These are phyloP conservation scores for Tricholoma matsutake DNA, from an alignment of 768 basidiomycete genomes.

Conservation along the genomic window DNA sequence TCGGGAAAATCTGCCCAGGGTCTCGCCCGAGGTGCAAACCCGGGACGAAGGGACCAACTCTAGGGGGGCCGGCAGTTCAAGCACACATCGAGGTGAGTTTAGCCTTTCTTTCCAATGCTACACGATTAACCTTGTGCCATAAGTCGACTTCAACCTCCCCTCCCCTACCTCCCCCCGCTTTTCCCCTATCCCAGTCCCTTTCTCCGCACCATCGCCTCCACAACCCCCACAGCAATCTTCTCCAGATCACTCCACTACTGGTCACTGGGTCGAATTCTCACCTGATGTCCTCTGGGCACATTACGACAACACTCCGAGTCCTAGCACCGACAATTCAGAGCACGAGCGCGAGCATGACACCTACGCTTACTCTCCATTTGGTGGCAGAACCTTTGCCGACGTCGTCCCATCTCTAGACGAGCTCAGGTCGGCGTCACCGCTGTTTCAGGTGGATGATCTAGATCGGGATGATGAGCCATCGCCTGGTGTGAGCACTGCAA, in stretches of 20 bases:
- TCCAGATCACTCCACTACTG: neutral
- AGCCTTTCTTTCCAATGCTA: neutral
- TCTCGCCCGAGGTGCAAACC: neutral
- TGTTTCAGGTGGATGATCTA: constrained; percentile 7
- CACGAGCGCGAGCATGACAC: neutral
- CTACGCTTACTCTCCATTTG: neutral
- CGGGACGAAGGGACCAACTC: neutral
- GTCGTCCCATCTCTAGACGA: constrained; percentile 11
- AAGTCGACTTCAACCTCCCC: neutral
- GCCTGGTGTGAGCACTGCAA: neutral
- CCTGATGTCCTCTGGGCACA: constrained; percentile 1
- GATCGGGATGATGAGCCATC: neutral
- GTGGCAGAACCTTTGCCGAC: constrained; percentile 4
- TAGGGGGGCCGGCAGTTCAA: too few relatives aligned
- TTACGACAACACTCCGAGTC: constrained; percentile 4
- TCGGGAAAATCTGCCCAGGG: neutral
- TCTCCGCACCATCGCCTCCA: neutral
- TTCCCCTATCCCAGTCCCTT: neutral
- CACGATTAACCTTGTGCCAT: neutral
- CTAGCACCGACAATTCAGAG: constrained; percentile 4
- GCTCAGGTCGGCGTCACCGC: constrained; percentile 13
- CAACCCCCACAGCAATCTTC: neutral
- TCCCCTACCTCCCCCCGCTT: neutral
- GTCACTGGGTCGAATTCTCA: neutral
- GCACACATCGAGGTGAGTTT: neutral